These are phyloP conservation scores for Candolleomyces aberdarensis DNA, from an alignment of 768 basidiomycete species.

Conservation along the genomic window DNA sequence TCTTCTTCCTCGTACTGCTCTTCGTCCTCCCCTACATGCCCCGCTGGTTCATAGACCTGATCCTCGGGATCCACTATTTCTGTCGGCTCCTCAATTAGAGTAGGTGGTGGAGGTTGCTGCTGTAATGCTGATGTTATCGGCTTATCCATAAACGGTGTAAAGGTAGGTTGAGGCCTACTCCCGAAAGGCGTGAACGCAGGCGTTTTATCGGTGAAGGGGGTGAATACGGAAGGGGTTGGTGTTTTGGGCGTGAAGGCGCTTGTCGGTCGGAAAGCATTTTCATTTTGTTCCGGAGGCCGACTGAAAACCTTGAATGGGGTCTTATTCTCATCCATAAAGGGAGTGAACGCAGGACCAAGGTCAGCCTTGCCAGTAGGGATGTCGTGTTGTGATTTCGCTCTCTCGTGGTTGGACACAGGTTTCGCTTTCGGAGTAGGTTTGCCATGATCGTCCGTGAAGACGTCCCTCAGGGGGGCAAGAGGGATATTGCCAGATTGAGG, in stretches of 20 bases:
- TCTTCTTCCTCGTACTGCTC: slow-evolving; percentile 17
- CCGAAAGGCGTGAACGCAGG: slow-evolving; percentile 38
- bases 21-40: slow-evolving; percentile 26
- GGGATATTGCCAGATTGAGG: slow-evolving; percentile 38
- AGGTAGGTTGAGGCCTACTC: slow-evolving; percentile 20
- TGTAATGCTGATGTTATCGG: slow-evolving; percentile 3
- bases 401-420: slow-evolving; percentile 31
- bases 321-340: slow-evolving; percentile 41
- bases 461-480: slow-evolving; percentile 40
- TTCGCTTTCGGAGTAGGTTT: slow-evolving; percentile 37
- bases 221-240: slow-evolving; percentile 30
- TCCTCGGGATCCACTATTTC: slow-evolving; percentile 10
- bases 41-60: slow-evolving; percentile 27
- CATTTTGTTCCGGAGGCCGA: slow-evolving; percentile 53
- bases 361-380: background rate
- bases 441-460: slow-evolving; percentile 43
- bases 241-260: slow-evolving; percentile 48
- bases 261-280: slow-evolving; percentile 25
- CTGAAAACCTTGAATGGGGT: slow-evolving; percentile 70
- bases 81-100: background rate
- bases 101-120: background rate
- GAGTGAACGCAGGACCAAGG: slow-evolving; percentile 27
- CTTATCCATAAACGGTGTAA: slow-evolving; percentile 29
- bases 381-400: slow-evolving; percentile 42
- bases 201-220: slow-evolving; percentile 36